These are phyloP conservation scores for Ruellia speciosa DNA, from an alignment of 305 asterid genomes.

Conservation along the genomic window DNA sequence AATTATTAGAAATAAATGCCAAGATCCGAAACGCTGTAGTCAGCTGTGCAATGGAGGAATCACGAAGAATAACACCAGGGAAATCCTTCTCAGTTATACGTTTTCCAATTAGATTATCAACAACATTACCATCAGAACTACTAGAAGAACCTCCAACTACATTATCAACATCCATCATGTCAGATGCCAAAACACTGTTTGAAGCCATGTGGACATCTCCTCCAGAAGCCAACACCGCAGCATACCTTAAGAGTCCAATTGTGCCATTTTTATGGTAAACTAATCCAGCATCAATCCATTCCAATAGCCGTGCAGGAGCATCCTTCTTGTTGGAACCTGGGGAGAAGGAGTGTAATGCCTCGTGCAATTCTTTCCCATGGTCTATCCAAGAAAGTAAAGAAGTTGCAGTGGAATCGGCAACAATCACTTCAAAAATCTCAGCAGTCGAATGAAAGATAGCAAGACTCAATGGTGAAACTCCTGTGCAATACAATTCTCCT, in stretches of 20 bases:
- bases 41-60: conserved; percentile 79
- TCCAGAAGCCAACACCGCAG: conserved; percentile 82
- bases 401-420: conserved; percentile 76
- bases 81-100: conserved; percentile 89
- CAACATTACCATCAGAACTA: conserved; percentile 64
- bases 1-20: conserved; percentile 78
- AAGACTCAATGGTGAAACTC: conserved; percentile 62
- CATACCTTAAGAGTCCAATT: conserved; percentile 63
- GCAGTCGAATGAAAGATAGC: conserved; percentile 85
- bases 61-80: conserved; percentile 81
- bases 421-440: conserved; percentile 80
- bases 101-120: conserved; percentile 82
- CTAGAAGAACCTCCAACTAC: conserved; percentile 77
- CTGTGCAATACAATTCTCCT: conserved; percentile 32
- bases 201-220: conserved; percentile 92
- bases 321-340: conserved; percentile 83
- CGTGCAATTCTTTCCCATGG: conserved; percentile 74
- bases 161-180: conserved; percentile 84
- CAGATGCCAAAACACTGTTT: conserved; percentile 80
- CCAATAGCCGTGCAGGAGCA: conserved; percentile 89
- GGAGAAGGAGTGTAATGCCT: conserved; percentile 66
- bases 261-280: conserved; percentile 89
- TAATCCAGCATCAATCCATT: conserved; percentile 95
- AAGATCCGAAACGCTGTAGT: conserved; percentile 86
- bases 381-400: conserved; percentile 86